Conservation (phyloP, 257 asterid species). For the Verbena officinalis region DNA sequence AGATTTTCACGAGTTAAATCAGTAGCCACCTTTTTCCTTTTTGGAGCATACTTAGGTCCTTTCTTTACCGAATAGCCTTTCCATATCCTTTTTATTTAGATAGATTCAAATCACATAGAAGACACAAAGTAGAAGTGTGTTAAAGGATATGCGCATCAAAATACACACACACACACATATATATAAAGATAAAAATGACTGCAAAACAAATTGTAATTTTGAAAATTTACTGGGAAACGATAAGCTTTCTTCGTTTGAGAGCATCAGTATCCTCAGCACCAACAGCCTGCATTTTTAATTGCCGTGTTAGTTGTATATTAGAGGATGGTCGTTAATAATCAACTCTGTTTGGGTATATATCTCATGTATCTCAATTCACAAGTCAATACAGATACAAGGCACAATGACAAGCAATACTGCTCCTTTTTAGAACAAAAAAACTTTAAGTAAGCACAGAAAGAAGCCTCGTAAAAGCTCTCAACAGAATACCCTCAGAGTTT, state of each 20-base stretch:
- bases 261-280: conserved; percentile 53
- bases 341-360: conserved; percentile 8
- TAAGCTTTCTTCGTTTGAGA: conserved; percentile 66
- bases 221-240: conserved; percentile 49
- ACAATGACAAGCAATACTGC: conserved; percentile 4
- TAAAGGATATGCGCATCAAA: background rate
- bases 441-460: background rate
- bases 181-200: background rate
- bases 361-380: no score
- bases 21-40: conserved; percentile 73
- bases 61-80: conserved; percentile 61
- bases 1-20: conserved; percentile 76
- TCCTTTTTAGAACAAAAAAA: background rate
- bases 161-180: no score
- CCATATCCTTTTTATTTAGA: conserved; percentile 47
- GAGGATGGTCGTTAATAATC: background rate
- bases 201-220: background rate
- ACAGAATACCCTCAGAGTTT: background rate
- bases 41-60: conserved; percentile 78
- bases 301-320: background rate
- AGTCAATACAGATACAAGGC: background rate
- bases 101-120: conserved; percentile 16
- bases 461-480: background rate
- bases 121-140: conserved; percentile 3
- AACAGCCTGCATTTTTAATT: conserved; percentile 47